Percentiles rank a stretch among this genome's conserved stretches.
phyloP scores from a whole-genome alignment of 129 eudicot genomes.

The Oenanthe sinensis region DNA sequence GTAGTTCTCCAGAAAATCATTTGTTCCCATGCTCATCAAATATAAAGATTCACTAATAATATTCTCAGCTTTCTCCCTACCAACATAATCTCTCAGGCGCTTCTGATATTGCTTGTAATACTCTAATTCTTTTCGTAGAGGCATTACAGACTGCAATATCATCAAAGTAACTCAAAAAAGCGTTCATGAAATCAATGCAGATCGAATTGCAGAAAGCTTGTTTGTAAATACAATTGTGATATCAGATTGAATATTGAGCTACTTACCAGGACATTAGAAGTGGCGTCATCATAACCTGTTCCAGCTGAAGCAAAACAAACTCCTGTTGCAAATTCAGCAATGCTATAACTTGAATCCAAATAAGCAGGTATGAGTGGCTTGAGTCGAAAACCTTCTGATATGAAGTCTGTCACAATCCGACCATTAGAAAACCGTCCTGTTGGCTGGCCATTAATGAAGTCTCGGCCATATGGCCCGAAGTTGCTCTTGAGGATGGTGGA shows the following conservation, averaged over 20 bases:
- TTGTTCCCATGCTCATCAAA: slow-evolving; percentile 74
- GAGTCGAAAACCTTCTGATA: slow-evolving; percentile 70
- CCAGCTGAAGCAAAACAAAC: slow-evolving; percentile 95
- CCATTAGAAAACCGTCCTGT: slow-evolving; percentile 85
- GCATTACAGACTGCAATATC: slow-evolving; percentile 72
- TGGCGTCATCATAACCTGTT: slow-evolving; percentile 75
- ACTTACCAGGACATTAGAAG: slow-evolving; percentile 73
- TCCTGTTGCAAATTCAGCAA: slow-evolving; percentile 65
- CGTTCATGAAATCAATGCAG: neutral
- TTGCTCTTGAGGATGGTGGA: slow-evolving; percentile 54
- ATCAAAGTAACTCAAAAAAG: neutral
- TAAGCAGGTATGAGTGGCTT: slow-evolving; percentile 65
- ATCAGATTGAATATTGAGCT: neutral
- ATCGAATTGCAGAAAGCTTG: neutral
- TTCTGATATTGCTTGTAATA: slow-evolving; percentile 67
- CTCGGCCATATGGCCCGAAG: slow-evolving; percentile 83
- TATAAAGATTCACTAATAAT: slow-evolving; percentile 60
- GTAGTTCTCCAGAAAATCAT: slow-evolving; percentile 81
- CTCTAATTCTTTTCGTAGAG: slow-evolving; percentile 66
- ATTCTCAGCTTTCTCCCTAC: slow-evolving; percentile 33
- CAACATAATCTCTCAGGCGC: slow-evolving; percentile 42
- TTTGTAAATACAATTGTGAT: neutral
- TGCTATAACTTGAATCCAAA: slow-evolving; percentile 50
- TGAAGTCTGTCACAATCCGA: slow-evolving; percentile 70
- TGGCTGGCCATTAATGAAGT: slow-evolving; percentile 49